These are phyloP conservation scores for Myxozyma neotropica DNA, from an alignment of 805 yeast species.

Conservation along the genomic window DNA sequence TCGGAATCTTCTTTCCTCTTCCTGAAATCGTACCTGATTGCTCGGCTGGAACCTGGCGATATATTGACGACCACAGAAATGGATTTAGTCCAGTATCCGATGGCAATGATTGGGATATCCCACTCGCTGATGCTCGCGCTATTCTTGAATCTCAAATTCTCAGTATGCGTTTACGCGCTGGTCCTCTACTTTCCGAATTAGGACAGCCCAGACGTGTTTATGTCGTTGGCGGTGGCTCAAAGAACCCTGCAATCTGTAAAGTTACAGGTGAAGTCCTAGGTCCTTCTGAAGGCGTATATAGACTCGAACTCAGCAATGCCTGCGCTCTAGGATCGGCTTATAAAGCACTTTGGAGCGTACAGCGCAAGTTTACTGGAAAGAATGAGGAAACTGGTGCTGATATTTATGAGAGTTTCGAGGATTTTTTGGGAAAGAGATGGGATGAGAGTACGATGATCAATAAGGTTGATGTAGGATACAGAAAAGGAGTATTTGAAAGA, in stretches of 20 bases:
- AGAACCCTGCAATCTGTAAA: constrained; percentile 65
- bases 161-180: constrained; percentile 76
- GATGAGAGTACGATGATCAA: constrained; percentile 29
- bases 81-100: constrained; percentile 37
- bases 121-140: constrained; percentile 67
- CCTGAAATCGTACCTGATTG: constrained; percentile 92
- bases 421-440: constrained; percentile 35
- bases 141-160: constrained; percentile 87
- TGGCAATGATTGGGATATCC: constrained; percentile 24
- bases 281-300: constrained; percentile 63
- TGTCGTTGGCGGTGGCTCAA: constrained; percentile 88
- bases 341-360: constrained; percentile 60
- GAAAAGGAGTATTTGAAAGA: constrained; percentile 31
- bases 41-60: constrained; percentile 61
- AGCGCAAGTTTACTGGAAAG: constrained; percentile 2
- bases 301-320: constrained; percentile 79
- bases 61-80: constrained; percentile 38
- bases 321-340: constrained; percentile 92
- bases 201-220: constrained; percentile 67
- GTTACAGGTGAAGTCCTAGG: constrained; percentile 74
- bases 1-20: constrained; percentile 83
- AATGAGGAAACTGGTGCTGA: constrained; percentile 1
- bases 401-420: constrained; percentile 47
- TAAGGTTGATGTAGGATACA: constrained; percentile 32
- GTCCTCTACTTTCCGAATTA: constrained; percentile 64